Conservation (phyloP, 164 flowering plant species). For the Macadamia integrifolia region DNA sequence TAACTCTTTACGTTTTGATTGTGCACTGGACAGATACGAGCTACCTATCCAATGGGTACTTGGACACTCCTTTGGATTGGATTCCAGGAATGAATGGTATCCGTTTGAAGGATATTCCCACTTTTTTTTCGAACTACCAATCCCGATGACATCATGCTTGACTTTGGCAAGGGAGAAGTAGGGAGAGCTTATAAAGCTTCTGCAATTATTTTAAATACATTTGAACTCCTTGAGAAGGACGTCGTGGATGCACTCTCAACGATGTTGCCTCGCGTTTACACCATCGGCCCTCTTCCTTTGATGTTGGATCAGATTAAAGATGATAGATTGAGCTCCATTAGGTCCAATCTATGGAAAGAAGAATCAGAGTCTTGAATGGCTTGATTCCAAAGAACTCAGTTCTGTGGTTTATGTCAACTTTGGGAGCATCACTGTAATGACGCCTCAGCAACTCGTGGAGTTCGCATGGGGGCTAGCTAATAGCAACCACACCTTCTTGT, state of each 20-base stretch:
- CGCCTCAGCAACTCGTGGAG: slow-evolving; percentile 24
- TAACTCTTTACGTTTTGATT: too few species aligned
- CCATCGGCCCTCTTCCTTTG: slow-evolving; percentile 23
- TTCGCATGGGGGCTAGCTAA: slow-evolving; percentile 46
- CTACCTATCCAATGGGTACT: slow-evolving; percentile 18
- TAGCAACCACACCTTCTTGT: slow-evolving; percentile 31
- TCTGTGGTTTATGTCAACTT: slow-evolving; percentile 37
- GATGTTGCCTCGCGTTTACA: slow-evolving; percentile 10
- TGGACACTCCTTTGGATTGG: slow-evolving; percentile 15
- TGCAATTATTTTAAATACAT: slow-evolving; percentile 18
- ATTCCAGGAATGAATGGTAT: slow-evolving; percentile 17
- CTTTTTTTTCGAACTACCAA: slow-evolving; percentile 15
- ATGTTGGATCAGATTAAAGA: slow-evolving; percentile 5
- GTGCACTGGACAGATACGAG: slow-evolving; percentile 8
- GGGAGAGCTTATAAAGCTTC: slow-evolving; percentile 4
- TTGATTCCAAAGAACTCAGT: slow-evolving; percentile 16
- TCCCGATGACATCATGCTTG: slow-evolving; percentile 14
- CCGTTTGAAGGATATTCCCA: slow-evolving; percentile 16
- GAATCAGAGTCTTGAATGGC: slow-evolving; percentile 32
- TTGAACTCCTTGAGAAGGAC: slow-evolving; percentile 13
- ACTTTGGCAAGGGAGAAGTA: not conserved
- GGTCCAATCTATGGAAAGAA: slow-evolving; percentile 35
- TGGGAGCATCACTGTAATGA: slow-evolving; percentile 34
- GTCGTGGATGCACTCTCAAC: slow-evolving; percentile 9
- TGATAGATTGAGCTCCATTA: slow-evolving; percentile 4